A percentile compares a stretch with the other conserved stretches of the same genome.
Evolutionary conservation across 768 basidiomycete genomes (phyloP).

Genomic region (Harrya chromipes): DNA sequence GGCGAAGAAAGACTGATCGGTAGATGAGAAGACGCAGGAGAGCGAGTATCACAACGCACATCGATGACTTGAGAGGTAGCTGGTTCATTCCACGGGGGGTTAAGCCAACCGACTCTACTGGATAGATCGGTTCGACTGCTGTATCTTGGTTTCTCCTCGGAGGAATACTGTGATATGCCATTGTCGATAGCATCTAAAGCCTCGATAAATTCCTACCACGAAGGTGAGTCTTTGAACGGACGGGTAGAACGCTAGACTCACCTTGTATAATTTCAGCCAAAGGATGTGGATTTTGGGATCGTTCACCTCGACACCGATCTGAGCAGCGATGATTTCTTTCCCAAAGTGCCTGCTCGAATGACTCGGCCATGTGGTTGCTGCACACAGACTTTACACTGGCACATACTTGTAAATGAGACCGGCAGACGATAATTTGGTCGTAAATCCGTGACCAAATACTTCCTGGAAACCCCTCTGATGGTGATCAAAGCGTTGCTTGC

Average conservation of each 20-base stretch:
- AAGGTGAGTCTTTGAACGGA: slow-evolving; percentile 4
- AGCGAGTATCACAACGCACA: slow-evolving; percentile 43
- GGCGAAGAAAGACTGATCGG: slow-evolving; percentile 60
- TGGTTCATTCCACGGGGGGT: slow-evolving; percentile 90
- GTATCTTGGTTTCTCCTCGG: slow-evolving; percentile 67
- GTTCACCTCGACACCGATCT: slow-evolving; percentile 45
- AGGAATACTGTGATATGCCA: slow-evolving; percentile 79
- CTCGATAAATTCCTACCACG: slow-evolving; percentile 81
- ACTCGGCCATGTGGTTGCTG: slow-evolving; percentile 1
- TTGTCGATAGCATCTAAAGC: slow-evolving; percentile 95
- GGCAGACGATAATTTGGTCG: slow-evolving; percentile 88
- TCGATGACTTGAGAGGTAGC: slow-evolving; percentile 64
- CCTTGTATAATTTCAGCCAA: slow-evolving; percentile 90
- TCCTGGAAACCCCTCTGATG: slow-evolving; percentile 93
- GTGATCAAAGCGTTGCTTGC: slow-evolving; percentile 83
- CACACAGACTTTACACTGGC: slow-evolving; percentile 4
- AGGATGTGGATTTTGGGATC: slow-evolving; percentile 68
- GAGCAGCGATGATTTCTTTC: slow-evolving; percentile 73
- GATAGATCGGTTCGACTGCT: slow-evolving; percentile 79
- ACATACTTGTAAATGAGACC: slow-evolving; percentile 93
- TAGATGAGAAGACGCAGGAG: slow-evolving; percentile 8
- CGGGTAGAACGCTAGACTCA: slow-evolving; percentile 24
- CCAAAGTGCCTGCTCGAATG: slow-evolving; percentile 72
- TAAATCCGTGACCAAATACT: slow-evolving; percentile 83
- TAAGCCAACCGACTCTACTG: slow-evolving; percentile 77